phyloP scores from a whole-genome alignment of 805 yeast genomes.

The Priceomyces melissophilus region DNA sequence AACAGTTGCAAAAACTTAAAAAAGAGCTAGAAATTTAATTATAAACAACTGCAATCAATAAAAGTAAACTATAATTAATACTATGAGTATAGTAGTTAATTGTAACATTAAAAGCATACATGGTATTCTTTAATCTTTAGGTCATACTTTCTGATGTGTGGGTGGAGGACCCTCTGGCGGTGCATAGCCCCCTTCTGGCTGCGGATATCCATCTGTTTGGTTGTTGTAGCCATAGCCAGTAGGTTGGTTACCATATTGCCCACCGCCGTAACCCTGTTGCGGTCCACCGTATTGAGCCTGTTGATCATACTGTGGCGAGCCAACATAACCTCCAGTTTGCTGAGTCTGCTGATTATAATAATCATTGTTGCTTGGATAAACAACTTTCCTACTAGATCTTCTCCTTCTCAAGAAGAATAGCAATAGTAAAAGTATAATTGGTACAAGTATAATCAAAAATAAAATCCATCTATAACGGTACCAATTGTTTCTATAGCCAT shows the following conservation, averaged over 20 bases:
- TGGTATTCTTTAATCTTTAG: not conserved
- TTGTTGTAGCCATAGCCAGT: not conserved
- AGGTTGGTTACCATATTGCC: slow-evolving; percentile 3
- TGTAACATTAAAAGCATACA: not conserved
- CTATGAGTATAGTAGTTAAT: not conserved
- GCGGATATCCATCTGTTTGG: slow-evolving; percentile 4
- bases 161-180: slow-evolving; percentile 19
- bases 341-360: slow-evolving; percentile 11
- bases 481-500: slow-evolving; percentile 6
- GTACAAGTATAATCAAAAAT: slow-evolving; percentile 11
- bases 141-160: slow-evolving; percentile 8
- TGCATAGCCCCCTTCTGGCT: slow-evolving; percentile 3
- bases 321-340: slow-evolving; percentile 9
- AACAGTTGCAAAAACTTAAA: slow-evolving; percentile 25
- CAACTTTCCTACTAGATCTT: slow-evolving; percentile 4
- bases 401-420: slow-evolving; percentile 8
- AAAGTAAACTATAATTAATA: too few relatives aligned
- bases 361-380: slow-evolving; percentile 9
- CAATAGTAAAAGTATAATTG: slow-evolving; percentile 6
- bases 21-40: slow-evolving; percentile 6
- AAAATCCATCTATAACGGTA: slow-evolving; percentile 10
- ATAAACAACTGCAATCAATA: not conserved
- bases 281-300: slow-evolving; percentile 3
- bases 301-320: slow-evolving; percentile 1
- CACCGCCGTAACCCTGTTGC: slow-evolving; percentile 3